Percentiles rank a stretch among this genome's conserved stretches.
These are phyloP conservation scores for Deakozyma indianensis DNA, from an alignment of 805 yeast genomes.

Conservation along the genomic window DNA sequence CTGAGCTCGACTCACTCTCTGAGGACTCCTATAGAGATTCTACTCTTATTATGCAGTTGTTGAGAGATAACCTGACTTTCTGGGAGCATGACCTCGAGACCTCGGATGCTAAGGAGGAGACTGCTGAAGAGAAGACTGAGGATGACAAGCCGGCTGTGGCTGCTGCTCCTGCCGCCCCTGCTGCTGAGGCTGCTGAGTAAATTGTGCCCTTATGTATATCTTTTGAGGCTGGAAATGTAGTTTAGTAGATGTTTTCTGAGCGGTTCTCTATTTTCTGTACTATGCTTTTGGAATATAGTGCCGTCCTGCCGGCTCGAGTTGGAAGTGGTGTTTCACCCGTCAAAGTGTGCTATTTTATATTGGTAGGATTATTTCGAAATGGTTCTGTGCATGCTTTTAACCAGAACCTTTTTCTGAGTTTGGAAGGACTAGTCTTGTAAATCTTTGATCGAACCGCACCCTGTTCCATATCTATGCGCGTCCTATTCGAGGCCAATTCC, in stretches of 20 bases:
- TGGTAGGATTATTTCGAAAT: no score
- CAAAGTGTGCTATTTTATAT: no score
- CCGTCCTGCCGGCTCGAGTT: no score
- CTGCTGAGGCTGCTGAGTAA: background rate
- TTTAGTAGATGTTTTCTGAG: background rate
- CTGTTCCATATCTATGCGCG: no score
- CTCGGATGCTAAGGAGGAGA: conserved; percentile 36
- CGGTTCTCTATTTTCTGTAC: no score
- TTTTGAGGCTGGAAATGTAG: conserved; percentile 10
- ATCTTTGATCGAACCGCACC: no score
- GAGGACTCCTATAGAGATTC: conserved; percentile 98
- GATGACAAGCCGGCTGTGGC: conserved; percentile 16
- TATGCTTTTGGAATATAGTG: no score
- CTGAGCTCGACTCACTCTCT: conserved; percentile 92
- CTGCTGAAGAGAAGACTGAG: conserved; percentile 17
- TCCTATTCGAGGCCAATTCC: no score
- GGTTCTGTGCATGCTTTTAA: no score
- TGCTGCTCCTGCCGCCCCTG: conserved; percentile 8
- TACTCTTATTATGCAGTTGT: conserved; percentile 95
- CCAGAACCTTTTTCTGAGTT: no score
- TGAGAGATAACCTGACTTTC: conserved; percentile 94
- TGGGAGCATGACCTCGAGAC: conserved; percentile 94
- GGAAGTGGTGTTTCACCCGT: no score
- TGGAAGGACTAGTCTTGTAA: no score
- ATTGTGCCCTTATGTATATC: background rate